Base-by-base conservation (phyloP, 179 eudicot genomes). In the Drosera spatulata region DNA sequence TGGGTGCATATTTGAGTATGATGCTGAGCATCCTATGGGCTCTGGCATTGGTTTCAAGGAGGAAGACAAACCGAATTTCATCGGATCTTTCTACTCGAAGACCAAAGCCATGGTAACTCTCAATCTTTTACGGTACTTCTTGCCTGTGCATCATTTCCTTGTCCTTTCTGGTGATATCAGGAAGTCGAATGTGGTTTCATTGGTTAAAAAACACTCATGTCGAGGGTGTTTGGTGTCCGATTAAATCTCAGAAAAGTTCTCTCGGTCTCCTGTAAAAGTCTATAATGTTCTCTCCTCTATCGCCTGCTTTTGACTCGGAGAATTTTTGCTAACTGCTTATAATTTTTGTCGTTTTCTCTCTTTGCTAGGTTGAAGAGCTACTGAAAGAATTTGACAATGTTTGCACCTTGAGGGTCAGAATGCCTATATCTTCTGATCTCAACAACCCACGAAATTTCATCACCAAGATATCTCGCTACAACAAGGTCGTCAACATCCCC, bases 391-490 rank as follows among this genome's bases (percentile, higher is more conserved):
- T 61, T 43, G 95, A 89, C 73, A 89, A 89, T 58, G 97, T 89
- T 3, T 89, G 97, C 87, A 86, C 95, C 43, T 85, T 89, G 11
- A 74, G 97, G 75, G 97, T 89, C 45, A 72, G 97, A 41, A 89
- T 89, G 97, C 97, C 97, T 1, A 89, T 89, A 58, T 89, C 97
- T n/a, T 83, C 87, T 9, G 97, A 89, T 72, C 87, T 89, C 44
- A 79, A 54, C 84, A 89, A 89, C 86, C 88, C 95, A 5, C 84
- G 95, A 69, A 87, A 87, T 72, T 87, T 87, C 80, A 79, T 87
- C 60, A 80, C 95, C 14, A 87, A 87, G 75, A 82, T 87, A 37
- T 64, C 79, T n/a, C 82, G 81, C 61, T 87, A 87, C 43, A 73
- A 68, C 47, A 87, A 87, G 75, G 96, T 87, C 66, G 96, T 85